Evolutionary conservation across 2,329 filamentous ascomycete species (phyloP), one percentile per base, ranked within the genome.

Genomic region (Bimuria novae-zelandiae): DNA sequence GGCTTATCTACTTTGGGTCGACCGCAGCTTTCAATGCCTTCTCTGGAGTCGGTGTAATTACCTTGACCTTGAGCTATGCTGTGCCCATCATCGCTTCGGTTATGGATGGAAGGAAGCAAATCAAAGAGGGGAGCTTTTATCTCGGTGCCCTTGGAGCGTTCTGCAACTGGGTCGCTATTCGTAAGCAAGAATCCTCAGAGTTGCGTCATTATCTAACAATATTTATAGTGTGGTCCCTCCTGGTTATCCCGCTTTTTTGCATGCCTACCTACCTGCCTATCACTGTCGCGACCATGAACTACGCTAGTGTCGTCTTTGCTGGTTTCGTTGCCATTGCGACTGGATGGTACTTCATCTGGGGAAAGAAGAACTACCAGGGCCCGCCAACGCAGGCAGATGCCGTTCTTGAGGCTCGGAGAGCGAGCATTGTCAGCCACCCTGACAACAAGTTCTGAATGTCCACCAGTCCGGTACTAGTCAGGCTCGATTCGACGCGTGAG

Each of bases 181-280:
- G 71, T 72, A 68, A 84, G 89, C 78, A 63, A 80, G 79, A 3
- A 32, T 32, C 2, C 10, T 23, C 14, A 41, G 8, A 23, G 12
- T 14, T 17, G 25, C 16, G 19, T n/a, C 16, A n/a, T 7, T 12
- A 22, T 39, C 56, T 57, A 54, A 51, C 60, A 25, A 25, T 14
- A n/a, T 14, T 21, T 8, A 16, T 40, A 73, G 72, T 57, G 40
- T 90, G 88, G 88, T 87, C 84, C 49, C 61, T 80, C 12, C 80
- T 91, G 49, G 87, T 86, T 30, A 83, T 90, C 47, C 87, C 88
- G 1, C 81, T 90, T 14, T 90, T 90, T 79, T 90, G 85, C 73
- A 89, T 89, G 85, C 88, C 87, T 0, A 81, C 84, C 0, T 73
- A 74, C 37, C 75, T 89, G n/a, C 84, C 84, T 5, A 84, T 88